Percentiles rank a stretch among this genome's conserved stretches.
These are phyloP conservation scores for Saccharomycopsis hybrid DNA, from an alignment of 1,139 yeast species.

Conservation along the genomic window DNA sequence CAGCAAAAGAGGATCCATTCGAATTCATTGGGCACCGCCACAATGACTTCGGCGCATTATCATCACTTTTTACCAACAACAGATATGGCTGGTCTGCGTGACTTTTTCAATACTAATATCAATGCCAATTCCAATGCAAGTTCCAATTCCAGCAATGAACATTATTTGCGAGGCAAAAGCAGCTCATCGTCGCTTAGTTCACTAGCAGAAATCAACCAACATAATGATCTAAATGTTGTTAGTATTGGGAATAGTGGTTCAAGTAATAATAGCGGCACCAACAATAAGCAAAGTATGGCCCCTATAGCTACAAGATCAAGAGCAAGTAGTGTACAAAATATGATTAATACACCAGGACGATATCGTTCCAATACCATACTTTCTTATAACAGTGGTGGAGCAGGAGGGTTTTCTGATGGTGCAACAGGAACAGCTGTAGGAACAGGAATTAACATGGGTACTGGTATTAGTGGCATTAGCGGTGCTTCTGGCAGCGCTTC, in stretches of 20 bases:
- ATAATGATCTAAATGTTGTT: too few species aligned
- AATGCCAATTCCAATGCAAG: neutral
- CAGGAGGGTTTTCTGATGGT: slow-evolving; percentile 2
- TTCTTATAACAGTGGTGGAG: slow-evolving; percentile 11
- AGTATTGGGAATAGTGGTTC: too few species aligned
- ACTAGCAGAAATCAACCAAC: too few species aligned
- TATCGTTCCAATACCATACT: slow-evolving; percentile 17
- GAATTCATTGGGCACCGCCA: slow-evolving; percentile 15
- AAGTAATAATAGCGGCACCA: too few species aligned
- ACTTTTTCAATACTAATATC: neutral
- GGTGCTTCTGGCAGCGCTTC: too few species aligned
- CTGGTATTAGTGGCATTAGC: neutral
- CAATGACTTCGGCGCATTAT: neutral
- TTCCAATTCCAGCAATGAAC: neutral
- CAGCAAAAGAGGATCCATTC: slow-evolving; percentile 13
- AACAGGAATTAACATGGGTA: neutral
- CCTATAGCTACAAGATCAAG: slow-evolving; percentile 1
- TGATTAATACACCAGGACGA: slow-evolving; percentile 20
- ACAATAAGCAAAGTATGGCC: too few species aligned
- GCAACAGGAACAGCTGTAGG: neutral
- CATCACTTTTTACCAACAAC: neutral
- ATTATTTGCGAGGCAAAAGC: neutral
- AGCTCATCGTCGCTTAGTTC: too few species aligned
- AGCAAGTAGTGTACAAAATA: slow-evolving; percentile 13
- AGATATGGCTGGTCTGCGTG: neutral